These are phyloP conservation scores for Wickerhamomyces chaumierensis DNA, from an alignment of 805 yeast species.

Conservation along the genomic window DNA sequence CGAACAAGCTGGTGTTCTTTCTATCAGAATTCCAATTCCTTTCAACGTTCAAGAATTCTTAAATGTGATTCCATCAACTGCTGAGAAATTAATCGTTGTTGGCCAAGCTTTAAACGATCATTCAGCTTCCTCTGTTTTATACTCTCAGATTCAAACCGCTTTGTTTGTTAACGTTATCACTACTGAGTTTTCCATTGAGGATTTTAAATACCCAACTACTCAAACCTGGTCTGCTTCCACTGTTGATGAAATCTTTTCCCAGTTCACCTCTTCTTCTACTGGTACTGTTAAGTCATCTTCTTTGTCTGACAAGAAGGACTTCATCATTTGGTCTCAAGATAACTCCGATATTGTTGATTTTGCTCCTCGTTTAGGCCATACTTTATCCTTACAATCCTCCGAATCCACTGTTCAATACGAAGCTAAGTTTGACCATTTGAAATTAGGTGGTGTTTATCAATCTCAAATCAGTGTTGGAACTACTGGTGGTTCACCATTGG, in stretches of 20 bases:
- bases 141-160: slow-evolving; percentile 64
- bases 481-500: no score
- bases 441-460: slow-evolving; percentile 67
- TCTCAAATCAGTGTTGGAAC: slow-evolving; percentile 36
- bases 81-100: slow-evolving; percentile 54
- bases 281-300: slow-evolving; percentile 16
- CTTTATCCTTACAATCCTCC: slow-evolving; percentile 50
- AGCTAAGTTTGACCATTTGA: slow-evolving; percentile 59
- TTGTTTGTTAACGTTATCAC: slow-evolving; percentile 35
- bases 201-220: slow-evolving; percentile 38
- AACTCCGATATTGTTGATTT: slow-evolving; percentile 41
- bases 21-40: slow-evolving; percentile 72
- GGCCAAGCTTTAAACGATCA: slow-evolving; percentile 36
- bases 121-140: slow-evolving; percentile 32
- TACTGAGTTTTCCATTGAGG: slow-evolving; percentile 30
- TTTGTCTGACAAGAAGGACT: slow-evolving; percentile 20
- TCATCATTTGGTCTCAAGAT: slow-evolving; percentile 62
- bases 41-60: slow-evolving; percentile 57
- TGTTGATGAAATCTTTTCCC: slow-evolving; percentile 33
- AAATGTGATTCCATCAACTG: slow-evolving; percentile 42
- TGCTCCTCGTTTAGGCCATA: slow-evolving; percentile 55
- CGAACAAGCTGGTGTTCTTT: slow-evolving; percentile 49
- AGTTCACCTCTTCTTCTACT: slow-evolving; percentile 19
- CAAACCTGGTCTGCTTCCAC: slow-evolving; percentile 49
- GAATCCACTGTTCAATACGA: slow-evolving; percentile 45